phyloP scores from a whole-genome alignment of 2,329 filamentous ascomycete genomes.

The Fusarium cicatricum region DNA sequence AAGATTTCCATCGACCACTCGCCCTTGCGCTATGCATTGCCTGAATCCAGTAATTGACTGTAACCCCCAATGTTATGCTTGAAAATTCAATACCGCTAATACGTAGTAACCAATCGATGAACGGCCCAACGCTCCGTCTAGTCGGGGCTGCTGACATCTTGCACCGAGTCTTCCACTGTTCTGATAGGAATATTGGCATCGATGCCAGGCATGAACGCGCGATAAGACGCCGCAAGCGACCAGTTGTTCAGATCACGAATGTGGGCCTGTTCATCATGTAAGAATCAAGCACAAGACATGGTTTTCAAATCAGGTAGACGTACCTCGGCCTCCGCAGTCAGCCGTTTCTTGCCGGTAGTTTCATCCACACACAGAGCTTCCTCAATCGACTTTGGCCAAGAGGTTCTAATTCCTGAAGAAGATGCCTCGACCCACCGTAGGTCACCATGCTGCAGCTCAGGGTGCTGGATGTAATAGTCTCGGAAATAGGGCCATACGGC shows the following conservation, averaged over 20 bases:
- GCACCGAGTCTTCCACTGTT: not conserved
- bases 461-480: slow-evolving; percentile 10
- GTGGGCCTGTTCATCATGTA: not conserved
- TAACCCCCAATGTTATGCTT: too few species aligned
- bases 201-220: slow-evolving; percentile 12
- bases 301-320: not conserved
- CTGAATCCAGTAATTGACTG: too few species aligned
- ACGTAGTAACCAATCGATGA: not conserved
- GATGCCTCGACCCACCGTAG: slow-evolving; percentile 14
- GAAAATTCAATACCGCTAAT: not conserved
- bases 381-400: slow-evolving; percentile 7
- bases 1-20: too few species aligned
- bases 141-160: too few species aligned
- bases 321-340: slow-evolving; percentile 19
- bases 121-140: not conserved
- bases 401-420: not conserved
- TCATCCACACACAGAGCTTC: slow-evolving; percentile 3
- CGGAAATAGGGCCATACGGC: slow-evolving; percentile 15
- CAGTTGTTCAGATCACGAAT: slow-evolving; percentile 5
- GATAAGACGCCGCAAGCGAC: slow-evolving; percentile 23
- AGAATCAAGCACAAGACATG: not conserved
- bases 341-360: not conserved
- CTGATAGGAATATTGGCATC: slow-evolving; percentile 24
- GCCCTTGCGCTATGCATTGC: too few species aligned
- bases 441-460: slow-evolving; percentile 18